Conservation (phyloP, 1,284 basidiomycete genomes). For the Gymnopus androsaceus region DNA sequence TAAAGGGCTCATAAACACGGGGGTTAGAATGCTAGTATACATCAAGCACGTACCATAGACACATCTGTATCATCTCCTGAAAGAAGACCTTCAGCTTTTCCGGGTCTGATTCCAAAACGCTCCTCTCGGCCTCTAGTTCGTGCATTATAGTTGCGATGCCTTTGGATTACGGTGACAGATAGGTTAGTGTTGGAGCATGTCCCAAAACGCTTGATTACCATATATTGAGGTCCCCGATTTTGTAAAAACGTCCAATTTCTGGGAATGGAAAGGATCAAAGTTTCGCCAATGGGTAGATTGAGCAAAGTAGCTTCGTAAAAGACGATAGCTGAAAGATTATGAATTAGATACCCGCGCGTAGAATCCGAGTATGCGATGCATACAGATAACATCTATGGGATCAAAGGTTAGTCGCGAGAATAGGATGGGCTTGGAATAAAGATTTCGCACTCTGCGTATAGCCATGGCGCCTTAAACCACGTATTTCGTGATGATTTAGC, state of each 20-base stretch:
- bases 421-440: background rate
- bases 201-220: conserved; percentile 44
- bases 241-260: conserved; percentile 85
- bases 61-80: conserved; percentile 86
- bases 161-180: conserved; percentile 26
- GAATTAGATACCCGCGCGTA: background rate
- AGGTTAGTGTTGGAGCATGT: background rate
- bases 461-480: conserved; percentile 93
- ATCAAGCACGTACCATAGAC: conserved; percentile 63
- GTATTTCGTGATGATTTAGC: conserved; percentile 57
- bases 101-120: conserved; percentile 44
- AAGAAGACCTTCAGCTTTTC: conserved; percentile 68
- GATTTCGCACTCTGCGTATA: conserved; percentile 84
- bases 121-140: conserved; percentile 57
- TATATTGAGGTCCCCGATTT: conserved; percentile 80
- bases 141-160: conserved; percentile 72
- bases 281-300: conserved; percentile 71
- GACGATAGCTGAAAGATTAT: conserved; percentile 70
- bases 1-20: conserved; percentile 27
- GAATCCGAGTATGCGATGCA: conserved; percentile 22
- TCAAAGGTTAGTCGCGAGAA: background rate
- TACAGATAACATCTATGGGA: conserved; percentile 64
- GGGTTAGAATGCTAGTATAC: conserved; percentile 1
- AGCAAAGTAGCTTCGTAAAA: conserved; percentile 77
- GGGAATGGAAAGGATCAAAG: conserved; percentile 84